Conservation (phyloP, 371 early-diverging fungal species). For the Capillidium heterosporum region DNA sequence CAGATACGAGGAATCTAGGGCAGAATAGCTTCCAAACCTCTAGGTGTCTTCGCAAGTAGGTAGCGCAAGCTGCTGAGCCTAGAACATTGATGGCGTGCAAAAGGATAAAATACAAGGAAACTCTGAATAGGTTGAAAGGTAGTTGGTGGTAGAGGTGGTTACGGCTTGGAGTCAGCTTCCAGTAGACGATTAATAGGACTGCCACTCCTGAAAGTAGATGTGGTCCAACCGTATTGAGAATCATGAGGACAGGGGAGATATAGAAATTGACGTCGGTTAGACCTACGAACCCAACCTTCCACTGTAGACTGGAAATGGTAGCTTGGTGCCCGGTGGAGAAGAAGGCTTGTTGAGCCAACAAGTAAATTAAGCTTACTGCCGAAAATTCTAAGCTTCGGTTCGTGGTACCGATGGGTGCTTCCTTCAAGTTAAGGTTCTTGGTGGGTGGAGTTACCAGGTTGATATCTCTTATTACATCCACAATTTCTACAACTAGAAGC, state of each 20-base stretch:
- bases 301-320: conserved; percentile 71
- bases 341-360: conserved; percentile 19
- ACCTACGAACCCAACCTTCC: conserved; percentile 76
- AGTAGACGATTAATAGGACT: conserved; percentile 21
- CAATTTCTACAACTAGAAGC: conserved; percentile 23
- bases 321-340: conserved; percentile 86
- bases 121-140: conserved; percentile 6
- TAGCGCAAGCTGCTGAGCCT: conserved; percentile 15
- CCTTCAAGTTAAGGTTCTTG: conserved; percentile 2
- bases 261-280: conserved; percentile 46
- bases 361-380: conserved; percentile 1
- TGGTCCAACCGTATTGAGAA: conserved; percentile 55
- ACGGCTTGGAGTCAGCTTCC: conserved; percentile 17
- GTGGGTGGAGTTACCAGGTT: conserved; percentile 5
- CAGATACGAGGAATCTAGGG: conserved; percentile 70
- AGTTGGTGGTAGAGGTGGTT: conserved; percentile 15
- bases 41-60: conserved; percentile 57
- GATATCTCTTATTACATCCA: conserved; percentile 23
- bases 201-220: conserved; percentile 29
- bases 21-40: conserved; percentile 95
- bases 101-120: background rate
- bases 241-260: conserved; percentile 51
- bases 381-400: conserved; percentile 7
- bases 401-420: conserved; percentile 8
- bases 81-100: background rate